phyloP scores from a whole-genome alignment of 2,329 filamentous ascomycete genomes.

The Ophiosphaerella herpotricha region DNA sequence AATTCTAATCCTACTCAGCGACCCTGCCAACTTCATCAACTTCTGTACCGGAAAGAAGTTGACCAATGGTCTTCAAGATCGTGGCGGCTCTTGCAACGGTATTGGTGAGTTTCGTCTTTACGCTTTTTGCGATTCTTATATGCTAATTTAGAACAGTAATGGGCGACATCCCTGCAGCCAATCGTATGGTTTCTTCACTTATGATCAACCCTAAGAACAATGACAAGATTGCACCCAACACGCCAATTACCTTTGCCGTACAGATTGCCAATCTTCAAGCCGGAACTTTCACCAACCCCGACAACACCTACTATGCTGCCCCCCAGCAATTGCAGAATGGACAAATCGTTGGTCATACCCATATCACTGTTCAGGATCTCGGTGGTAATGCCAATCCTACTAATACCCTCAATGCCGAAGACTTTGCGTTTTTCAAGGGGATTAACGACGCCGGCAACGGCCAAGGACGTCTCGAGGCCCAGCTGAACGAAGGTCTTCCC shows the following conservation, averaged over 20 bases:
- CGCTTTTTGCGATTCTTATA: background rate
- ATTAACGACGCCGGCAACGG: conserved; percentile 59
- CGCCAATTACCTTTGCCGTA: conserved; percentile 55
- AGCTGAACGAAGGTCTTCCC: conserved; percentile 54
- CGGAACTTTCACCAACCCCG: conserved; percentile 60
- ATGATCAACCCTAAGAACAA: conserved; percentile 54
- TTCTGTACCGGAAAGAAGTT: conserved; percentile 60
- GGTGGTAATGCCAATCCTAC: conserved; percentile 42
- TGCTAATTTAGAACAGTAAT: conserved; percentile 48
- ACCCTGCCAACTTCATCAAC: conserved; percentile 64
- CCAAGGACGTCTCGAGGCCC: conserved; percentile 52
- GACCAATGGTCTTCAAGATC: conserved; percentile 60
- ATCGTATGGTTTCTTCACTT: conserved; percentile 61
- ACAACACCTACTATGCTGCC: conserved; percentile 59
- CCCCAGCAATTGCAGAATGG: conserved; percentile 56
- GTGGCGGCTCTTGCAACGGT: conserved; percentile 60
- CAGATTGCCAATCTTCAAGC: conserved; percentile 57
- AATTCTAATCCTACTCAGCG: conserved; percentile 37
- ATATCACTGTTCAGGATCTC: conserved; percentile 59
- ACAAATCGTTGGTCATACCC: conserved; percentile 53
- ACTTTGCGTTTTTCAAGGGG: conserved; percentile 64
- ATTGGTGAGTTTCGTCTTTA: conserved; percentile 46
- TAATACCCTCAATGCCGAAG: conserved; percentile 46
- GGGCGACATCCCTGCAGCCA: conserved; percentile 58
- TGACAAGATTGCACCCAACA: conserved; percentile 46